Evolutionary conservation across 2,329 filamentous ascomycete species (phyloP).

Genomic region (Coniochaeta prunicola): DNA sequence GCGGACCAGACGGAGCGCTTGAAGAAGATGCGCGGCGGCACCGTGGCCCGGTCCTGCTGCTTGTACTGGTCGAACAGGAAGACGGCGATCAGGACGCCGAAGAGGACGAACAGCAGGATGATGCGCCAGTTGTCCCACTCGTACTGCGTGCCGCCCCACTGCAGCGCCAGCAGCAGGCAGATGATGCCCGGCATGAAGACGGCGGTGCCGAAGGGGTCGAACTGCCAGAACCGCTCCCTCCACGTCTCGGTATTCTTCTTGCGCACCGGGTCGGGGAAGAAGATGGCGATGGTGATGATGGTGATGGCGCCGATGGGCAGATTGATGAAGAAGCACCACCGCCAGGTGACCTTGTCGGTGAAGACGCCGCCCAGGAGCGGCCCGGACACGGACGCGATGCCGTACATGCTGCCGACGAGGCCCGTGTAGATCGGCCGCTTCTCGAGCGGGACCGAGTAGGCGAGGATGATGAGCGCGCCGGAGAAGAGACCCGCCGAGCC

Average conservation of each 20-base stretch:
- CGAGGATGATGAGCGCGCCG: slow-evolving; percentile 30
- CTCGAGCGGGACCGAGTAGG: slow-evolving; percentile 17
- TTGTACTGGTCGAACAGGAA: slow-evolving; percentile 28
- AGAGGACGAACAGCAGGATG: slow-evolving; percentile 28
- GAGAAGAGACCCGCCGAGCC: slow-evolving; percentile 35
- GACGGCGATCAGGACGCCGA: slow-evolving; percentile 21
- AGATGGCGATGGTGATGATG: slow-evolving; percentile 16
- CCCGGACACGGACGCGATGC: slow-evolving; percentile 26
- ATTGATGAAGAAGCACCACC: slow-evolving; percentile 29
- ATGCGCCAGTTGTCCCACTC: slow-evolving; percentile 28
- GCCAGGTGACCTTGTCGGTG: slow-evolving; percentile 22
- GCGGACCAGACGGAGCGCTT: slow-evolving; percentile 26
- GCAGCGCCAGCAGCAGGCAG: slow-evolving; percentile 38
- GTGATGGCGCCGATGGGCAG: slow-evolving; percentile 24
- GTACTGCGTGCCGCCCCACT: slow-evolving; percentile 37
- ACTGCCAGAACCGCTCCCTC: slow-evolving; percentile 13
- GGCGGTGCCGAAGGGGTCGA: slow-evolving; percentile 18
- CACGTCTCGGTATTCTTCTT: slow-evolving; percentile 11
- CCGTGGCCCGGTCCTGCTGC: slow-evolving; percentile 30
- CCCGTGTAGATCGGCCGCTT: slow-evolving; percentile 22
- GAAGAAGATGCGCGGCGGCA: slow-evolving; percentile 31
- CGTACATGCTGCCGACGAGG: slow-evolving; percentile 35
- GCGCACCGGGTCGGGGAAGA: slow-evolving; percentile 16
- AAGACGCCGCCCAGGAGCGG: slow-evolving; percentile 19
- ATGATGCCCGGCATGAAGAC: slow-evolving; percentile 27